Conservation (phyloP, 345 rosid species). For the Heritiera fomes region DNA sequence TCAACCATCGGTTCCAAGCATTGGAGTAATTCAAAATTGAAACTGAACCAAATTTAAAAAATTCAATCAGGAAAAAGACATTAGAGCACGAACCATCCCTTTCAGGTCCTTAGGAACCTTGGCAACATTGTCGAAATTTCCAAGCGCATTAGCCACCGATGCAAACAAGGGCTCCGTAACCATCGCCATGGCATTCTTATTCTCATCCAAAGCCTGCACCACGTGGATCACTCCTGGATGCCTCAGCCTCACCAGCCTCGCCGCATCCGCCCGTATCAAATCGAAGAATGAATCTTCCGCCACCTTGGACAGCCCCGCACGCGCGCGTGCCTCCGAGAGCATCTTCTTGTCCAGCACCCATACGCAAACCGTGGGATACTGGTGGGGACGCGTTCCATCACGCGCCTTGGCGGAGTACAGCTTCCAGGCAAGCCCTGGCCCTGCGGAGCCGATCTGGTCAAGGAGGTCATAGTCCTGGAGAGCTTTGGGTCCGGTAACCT, state of each 20-base stretch:
- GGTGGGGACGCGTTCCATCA: constrained; percentile 70
- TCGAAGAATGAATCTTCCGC: constrained; percentile 88
- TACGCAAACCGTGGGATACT: constrained; percentile 89
- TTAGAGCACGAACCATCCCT: constrained; percentile 59
- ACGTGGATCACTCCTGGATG: constrained; percentile 98
- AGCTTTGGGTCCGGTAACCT: constrained; percentile 90
- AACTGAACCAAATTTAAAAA: neutral
- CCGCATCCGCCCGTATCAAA: constrained; percentile 81
- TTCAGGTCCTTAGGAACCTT: constrained; percentile 87
- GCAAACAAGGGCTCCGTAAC: constrained; percentile 95
- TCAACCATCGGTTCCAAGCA: neutral
- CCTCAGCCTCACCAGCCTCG: constrained; percentile 77
- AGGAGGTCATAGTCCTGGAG: constrained; percentile 92
- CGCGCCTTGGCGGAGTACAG: constrained; percentile 77
- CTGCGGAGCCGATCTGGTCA: constrained; percentile 98
- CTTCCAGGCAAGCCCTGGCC: constrained; percentile 97
- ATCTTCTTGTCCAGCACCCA: constrained; percentile 92
- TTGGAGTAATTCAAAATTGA: neutral
- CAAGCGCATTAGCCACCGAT: constrained; percentile 88
- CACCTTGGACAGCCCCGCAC: constrained; percentile 79
- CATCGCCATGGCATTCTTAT: constrained; percentile 91
- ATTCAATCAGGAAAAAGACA: neutral
- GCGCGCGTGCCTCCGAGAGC: constrained; percentile 71
- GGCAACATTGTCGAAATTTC: constrained; percentile 72
- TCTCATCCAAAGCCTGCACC: constrained; percentile 95